These are phyloP conservation scores for Crucihimalaya himalaica DNA, from an alignment of 345 rosid genomes.

Conservation along the genomic window DNA sequence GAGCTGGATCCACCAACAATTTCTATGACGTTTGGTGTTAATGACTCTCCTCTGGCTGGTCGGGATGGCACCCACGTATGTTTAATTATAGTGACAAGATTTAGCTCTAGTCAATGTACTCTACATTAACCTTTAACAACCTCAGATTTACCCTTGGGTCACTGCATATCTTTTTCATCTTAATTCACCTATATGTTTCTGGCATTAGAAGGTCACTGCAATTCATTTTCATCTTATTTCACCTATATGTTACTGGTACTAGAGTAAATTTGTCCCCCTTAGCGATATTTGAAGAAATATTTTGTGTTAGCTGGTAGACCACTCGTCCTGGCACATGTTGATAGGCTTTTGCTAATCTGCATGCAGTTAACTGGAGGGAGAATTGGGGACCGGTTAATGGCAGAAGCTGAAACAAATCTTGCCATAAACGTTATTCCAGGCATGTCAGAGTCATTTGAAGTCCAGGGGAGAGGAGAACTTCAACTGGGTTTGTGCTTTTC, in stretches of 20 bases:
- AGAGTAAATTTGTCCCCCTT: not conserved
- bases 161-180: not conserved
- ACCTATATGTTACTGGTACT: constrained; percentile 2
- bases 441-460: constrained; percentile 84
- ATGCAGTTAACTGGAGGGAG: constrained; percentile 86
- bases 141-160: constrained; percentile 6
- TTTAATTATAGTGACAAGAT: constrained; percentile 23
- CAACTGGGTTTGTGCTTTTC: constrained; percentile 75
- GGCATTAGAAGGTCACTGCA: constrained; percentile 3
- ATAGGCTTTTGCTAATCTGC: constrained; percentile 28
- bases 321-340: constrained; percentile 8
- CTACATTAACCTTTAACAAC: constrained; percentile 4
- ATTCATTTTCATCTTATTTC: not conserved
- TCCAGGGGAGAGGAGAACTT: constrained; percentile 98
- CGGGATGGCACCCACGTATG: constrained; percentile 93
- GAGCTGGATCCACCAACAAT: constrained; percentile 98
- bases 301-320: constrained; percentile 16
- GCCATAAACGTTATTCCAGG: constrained; percentile 95
- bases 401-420: constrained; percentile 98
- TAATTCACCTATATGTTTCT: constrained; percentile 11
- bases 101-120: not conserved
- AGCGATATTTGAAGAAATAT: constrained; percentile 8
- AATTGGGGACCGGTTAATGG: constrained; percentile 85
- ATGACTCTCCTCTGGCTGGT: constrained; percentile 97
- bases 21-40: constrained; percentile 98